Base-by-base conservation (phyloP, 305 asterid species). In the Fraxinus baroniana region DNA sequence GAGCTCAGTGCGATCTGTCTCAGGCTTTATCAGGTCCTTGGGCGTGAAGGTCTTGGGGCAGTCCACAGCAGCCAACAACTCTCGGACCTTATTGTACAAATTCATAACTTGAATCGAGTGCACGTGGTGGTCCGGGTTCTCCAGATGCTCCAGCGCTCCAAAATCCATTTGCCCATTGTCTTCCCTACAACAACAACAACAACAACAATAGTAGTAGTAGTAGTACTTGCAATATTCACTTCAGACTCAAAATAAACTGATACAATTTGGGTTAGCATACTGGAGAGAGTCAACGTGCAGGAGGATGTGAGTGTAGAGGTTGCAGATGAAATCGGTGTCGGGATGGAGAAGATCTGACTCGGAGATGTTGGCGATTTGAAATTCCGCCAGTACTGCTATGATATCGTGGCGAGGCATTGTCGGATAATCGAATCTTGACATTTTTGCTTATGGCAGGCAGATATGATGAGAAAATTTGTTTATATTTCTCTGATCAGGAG, bases 91-190 rank as follows among this genome's bases (percentile, higher is more conserved):
- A 80, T 86, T 83, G 80, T 75, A 89, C 87, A 95, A 75, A 89
- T 92, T 90, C 83, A 90, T 84, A 62, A 85, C 26, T 60, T 82
- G 94, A 74, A 92, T 83, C 28, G 98, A 84, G 75, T 91, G 91
- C 7, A 86, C 79, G 37, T 95, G 99, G 66, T 83, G 78, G 24
- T 95, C 98, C 37, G 97, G 97, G 82, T 92, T 94, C 77, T 94
- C 97, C 6, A 95, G 87, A 83, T 84, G 91, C 88, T 91, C 94
- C 84, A 94, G 86, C 74, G 95, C 97, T 62, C 89, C 94, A 71
- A 95, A 95, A 83, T 93, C 97, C 87, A 93, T 87, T 83, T 94
- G 93, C 77, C 86, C 95, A 49, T 87, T 84, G 18, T 94, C 98
- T 52, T 91, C 99, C 87, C 98, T 93, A 84, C 1, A 81, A 49